A percentile compares a stretch with the other conserved stretches of the same genome.
These are phyloP conservation scores for Gamarada debralockiae DNA, from an alignment of 495 filamentous ascomycete species.

Conservation along the genomic window DNA sequence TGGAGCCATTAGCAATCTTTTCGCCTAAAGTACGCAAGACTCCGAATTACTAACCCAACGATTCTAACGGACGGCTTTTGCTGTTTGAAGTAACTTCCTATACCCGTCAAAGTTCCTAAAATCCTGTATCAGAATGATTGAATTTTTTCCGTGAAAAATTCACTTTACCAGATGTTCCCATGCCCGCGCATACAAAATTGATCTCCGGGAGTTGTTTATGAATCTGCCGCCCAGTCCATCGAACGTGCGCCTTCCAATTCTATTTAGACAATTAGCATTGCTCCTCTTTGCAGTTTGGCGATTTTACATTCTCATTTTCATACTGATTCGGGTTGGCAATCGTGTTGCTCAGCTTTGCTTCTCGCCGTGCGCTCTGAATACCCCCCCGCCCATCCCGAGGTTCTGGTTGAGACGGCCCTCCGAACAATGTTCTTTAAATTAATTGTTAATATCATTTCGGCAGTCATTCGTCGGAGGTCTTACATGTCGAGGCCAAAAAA, in stretches of 20 bases:
- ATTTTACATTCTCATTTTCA: constrained; percentile 53
- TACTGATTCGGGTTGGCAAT: constrained; percentile 57
- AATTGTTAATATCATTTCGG: too few relatives aligned
- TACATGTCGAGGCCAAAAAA: constrained; percentile 57
- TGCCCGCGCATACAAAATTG: constrained; percentile 52
- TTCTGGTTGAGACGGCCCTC: constrained; percentile 55
- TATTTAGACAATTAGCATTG: too few relatives aligned
- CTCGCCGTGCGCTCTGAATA: constrained; percentile 40
- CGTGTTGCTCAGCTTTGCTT: constrained; percentile 35
- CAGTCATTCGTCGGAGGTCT: too few relatives aligned
- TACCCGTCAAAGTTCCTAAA: constrained; percentile 53
- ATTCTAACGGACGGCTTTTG: constrained; percentile 47
- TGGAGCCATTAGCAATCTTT: constrained; percentile 2
- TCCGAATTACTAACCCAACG: constrained; percentile 31
- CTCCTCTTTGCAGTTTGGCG: too few relatives aligned
- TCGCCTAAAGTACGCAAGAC: too few relatives aligned
- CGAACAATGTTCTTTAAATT: too few relatives aligned
- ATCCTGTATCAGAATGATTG: too few relatives aligned
- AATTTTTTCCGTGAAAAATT: too few relatives aligned
- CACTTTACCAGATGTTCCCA: constrained; percentile 45
- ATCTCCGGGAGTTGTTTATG: constrained; percentile 53
- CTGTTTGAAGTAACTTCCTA: constrained; percentile 49
- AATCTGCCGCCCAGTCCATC: constrained; percentile 59
- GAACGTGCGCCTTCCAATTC: constrained; percentile 57
- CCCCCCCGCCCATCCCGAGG: constrained; percentile 49